Conservation (phyloP, 2,329 filamentous ascomycete genomes). For the Cercospora sp. region DNA sequence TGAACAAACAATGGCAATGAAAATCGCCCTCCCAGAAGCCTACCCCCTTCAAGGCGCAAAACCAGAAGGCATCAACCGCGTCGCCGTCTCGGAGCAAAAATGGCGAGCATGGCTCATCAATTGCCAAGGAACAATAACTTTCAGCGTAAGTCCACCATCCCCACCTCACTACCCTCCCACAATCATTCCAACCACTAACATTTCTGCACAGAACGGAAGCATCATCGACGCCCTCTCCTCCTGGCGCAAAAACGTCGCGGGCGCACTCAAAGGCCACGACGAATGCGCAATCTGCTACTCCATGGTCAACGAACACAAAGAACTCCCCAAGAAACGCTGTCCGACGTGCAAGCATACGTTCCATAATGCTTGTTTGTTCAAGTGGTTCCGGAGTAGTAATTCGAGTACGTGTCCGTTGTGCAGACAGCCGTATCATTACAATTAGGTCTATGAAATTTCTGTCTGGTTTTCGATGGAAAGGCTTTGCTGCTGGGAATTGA, state of each 20-base stretch:
- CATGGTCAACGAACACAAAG: slow-evolving; percentile 84
- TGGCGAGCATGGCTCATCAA: slow-evolving; percentile 90
- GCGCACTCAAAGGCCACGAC: slow-evolving; percentile 85
- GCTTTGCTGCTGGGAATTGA: too few species aligned
- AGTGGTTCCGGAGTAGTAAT: slow-evolving; percentile 95
- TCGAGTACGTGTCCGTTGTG: slow-evolving; percentile 91
- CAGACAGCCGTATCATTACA: slow-evolving; percentile 77
- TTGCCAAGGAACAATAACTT: slow-evolving; percentile 89
- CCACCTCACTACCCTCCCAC: too few species aligned
- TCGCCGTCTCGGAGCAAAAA: slow-evolving; percentile 85
- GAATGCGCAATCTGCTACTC: slow-evolving; percentile 92
- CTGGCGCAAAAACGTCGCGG: slow-evolving; percentile 83
- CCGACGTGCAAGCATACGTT: slow-evolving; percentile 92
- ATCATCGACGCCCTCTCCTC: slow-evolving; percentile 83
- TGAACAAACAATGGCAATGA: slow-evolving; percentile 78
- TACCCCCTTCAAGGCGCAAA: slow-evolving; percentile 80
- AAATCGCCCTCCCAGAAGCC: slow-evolving; percentile 74
- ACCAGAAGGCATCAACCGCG: slow-evolving; percentile 75
- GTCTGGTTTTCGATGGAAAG: neutral
- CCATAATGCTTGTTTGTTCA: slow-evolving; percentile 85
- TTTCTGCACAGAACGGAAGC: slow-evolving; percentile 63
- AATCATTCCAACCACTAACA: too few species aligned
- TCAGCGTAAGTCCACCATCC: slow-evolving; percentile 58
- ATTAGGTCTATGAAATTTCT: slow-evolving; percentile 20
- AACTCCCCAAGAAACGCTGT: slow-evolving; percentile 88